phyloP scores from a whole-genome alignment of 768 basidiomycete species.

The Terana coerulea region DNA sequence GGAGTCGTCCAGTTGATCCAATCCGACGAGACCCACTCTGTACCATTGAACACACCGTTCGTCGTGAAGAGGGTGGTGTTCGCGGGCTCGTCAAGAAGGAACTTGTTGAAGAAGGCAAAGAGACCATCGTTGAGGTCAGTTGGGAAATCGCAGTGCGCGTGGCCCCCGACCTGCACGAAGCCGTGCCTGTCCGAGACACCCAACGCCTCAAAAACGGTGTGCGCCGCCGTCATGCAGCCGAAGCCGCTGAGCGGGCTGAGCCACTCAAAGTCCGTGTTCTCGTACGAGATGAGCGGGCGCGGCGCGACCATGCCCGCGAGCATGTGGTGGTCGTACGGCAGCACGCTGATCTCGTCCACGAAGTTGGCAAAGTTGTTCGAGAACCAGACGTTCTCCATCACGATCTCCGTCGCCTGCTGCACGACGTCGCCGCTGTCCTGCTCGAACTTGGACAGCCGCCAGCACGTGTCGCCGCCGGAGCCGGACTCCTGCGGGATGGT shows the following conservation, averaged over 20 bases:
- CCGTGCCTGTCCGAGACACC: constrained; percentile 46
- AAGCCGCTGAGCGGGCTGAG: constrained; percentile 46
- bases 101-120: constrained; percentile 53
- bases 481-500: constrained; percentile 64
- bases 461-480: constrained; percentile 56
- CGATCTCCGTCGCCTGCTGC: constrained; percentile 57
- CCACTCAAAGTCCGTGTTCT: constrained; percentile 56
- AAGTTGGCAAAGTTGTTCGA: constrained; percentile 44
- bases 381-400: constrained; percentile 63
- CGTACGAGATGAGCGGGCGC: constrained; percentile 47
- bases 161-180: constrained; percentile 50
- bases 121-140: constrained; percentile 40
- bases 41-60: constrained; percentile 37
- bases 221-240: constrained; percentile 49
- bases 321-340: constrained; percentile 60
- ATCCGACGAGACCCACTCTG: constrained; percentile 34
- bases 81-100: constrained; percentile 43
- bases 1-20: constrained; percentile 53
- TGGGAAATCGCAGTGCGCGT: constrained; percentile 55
- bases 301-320: constrained; percentile 55
- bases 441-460: constrained; percentile 54
- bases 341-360: constrained; percentile 39
- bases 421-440: constrained; percentile 37
- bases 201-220: constrained; percentile 48
- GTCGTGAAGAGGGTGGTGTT: constrained; percentile 46